These are phyloP conservation scores for Emergomyces africanus DNA, from an alignment of 2,329 filamentous ascomycete genomes.

Conservation along the genomic window DNA sequence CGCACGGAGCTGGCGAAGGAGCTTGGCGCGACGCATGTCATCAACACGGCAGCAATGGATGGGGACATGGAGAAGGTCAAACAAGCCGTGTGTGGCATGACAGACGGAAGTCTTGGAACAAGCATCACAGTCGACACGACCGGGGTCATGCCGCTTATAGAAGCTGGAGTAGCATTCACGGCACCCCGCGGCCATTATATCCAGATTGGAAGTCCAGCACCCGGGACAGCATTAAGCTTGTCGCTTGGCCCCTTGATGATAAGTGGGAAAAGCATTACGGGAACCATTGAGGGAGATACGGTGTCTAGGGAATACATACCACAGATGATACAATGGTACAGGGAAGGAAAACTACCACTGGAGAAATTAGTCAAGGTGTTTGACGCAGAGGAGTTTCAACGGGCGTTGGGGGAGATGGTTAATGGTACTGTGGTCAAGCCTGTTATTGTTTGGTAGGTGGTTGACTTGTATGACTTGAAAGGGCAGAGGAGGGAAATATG, in stretches of 20 bases:
- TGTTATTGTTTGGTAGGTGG: conserved; percentile 17
- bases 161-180: conserved; percentile 9
- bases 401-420: conserved; percentile 17
- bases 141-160: conserved; percentile 13
- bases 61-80: conserved; percentile 6
- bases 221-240: conserved; percentile 12
- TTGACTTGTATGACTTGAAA: neutral
- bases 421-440: conserved; percentile 17
- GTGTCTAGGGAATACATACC: conserved; percentile 23
- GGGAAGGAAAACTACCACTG: conserved; percentile 36
- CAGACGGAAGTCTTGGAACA: conserved; percentile 4
- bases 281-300: conserved; percentile 13
- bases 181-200: neutral
- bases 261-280: conserved; percentile 14
- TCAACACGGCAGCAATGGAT: conserved; percentile 7
- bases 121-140: conserved; percentile 14
- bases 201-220: conserved; percentile 10
- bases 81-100: neutral
- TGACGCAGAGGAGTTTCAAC: conserved; percentile 19
- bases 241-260: conserved; percentile 13
- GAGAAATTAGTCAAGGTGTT: conserved; percentile 36
- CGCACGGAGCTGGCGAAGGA: conserved; percentile 14
- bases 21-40: conserved; percentile 17
- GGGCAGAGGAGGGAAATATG: neutral
- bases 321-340: conserved; percentile 37